Evolutionary conservation across 73 alveolate species (phyloP), one percentile per base, ranked within the genome.

Genomic region (Paramecium biaurelia): DNA sequence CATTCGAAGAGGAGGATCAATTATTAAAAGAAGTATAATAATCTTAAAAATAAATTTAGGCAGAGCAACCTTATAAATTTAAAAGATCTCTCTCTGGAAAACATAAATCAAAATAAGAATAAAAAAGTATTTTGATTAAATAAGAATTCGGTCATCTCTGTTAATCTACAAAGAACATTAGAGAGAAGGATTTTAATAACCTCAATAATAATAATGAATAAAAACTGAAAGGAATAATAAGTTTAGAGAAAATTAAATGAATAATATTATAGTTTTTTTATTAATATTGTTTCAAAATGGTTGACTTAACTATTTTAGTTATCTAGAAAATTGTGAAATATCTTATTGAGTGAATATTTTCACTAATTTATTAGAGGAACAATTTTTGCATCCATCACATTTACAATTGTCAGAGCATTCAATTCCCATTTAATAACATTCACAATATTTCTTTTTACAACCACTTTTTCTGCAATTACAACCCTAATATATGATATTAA

Each of bases 381-480:
- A 38, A 49, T 86, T 86, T 38, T 76, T 34, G 24, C 93, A 86
- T 35, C 87, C 87, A n/a, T 86, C 93, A 24, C 93, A 86, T 86
- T 86, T 86, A 67, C 97, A 94, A 28, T 42, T 28, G 12, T 86
- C 95, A 26, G 92, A 42, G 56, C 97, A 94, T 20, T 56, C 92
- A 23, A 94, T 72, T 2, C 97, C 97, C 45, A 56, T 34, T 26
- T 92, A 53, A 56, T 85, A 94, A 92, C 97, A 94, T 43, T 94
- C 97, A 41, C 97, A 94, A 79, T 94, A 94, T 34, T 94, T 94
- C 85, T 94, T 94, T 38, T 93, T 32, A 34, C 97, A 94, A 49
- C 96, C 96, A 30, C 96, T 93, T 47, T 89, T 85, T 59, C 86
- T 86, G 72, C 97, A 94, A 49, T 94, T 93, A 92, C 97, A 94